Conservation (phyloP, 2,329 filamentous ascomycete species). For the Cercospora janseana region DNA sequence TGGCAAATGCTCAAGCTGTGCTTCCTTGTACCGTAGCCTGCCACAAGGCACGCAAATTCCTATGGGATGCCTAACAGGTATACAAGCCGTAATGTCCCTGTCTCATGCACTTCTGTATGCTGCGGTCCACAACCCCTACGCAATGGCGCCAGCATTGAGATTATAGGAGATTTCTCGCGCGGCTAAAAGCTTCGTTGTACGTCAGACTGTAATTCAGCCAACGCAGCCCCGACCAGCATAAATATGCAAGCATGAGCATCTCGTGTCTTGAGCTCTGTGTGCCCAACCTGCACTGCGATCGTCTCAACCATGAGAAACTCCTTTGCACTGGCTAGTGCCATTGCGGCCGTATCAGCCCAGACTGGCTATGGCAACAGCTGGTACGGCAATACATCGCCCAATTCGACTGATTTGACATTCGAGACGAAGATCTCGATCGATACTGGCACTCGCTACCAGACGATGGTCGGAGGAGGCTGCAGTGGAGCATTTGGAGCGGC, state of each 20-base stretch:
- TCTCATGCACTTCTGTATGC: neutral
- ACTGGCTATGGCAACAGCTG: slow-evolving; percentile 1
- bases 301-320: neutral
- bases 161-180: too few relatives aligned
- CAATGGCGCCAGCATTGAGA: too few relatives aligned
- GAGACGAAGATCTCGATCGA: neutral
- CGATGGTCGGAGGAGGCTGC: neutral
- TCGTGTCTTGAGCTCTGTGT: neutral
- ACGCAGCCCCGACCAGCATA: neutral
- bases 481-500: neutral
- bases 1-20: too few relatives aligned
- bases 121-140: neutral
- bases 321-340: neutral
- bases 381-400: neutral
- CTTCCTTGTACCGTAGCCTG: too few relatives aligned
- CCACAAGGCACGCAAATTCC: too few relatives aligned
- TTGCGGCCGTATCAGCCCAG: neutral
- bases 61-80: too few relatives aligned
- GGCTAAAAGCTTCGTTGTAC: neutral
- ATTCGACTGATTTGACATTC: neutral
- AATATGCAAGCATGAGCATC: neutral
- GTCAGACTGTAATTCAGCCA: neutral
- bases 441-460: neutral
- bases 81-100: too few relatives aligned
- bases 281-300: neutral